Evolutionary conservation across 768 basidiomycete species (phyloP), one percentile per base, ranked within the genome.

Genomic region (Sporobolomyces roseus): DNA sequence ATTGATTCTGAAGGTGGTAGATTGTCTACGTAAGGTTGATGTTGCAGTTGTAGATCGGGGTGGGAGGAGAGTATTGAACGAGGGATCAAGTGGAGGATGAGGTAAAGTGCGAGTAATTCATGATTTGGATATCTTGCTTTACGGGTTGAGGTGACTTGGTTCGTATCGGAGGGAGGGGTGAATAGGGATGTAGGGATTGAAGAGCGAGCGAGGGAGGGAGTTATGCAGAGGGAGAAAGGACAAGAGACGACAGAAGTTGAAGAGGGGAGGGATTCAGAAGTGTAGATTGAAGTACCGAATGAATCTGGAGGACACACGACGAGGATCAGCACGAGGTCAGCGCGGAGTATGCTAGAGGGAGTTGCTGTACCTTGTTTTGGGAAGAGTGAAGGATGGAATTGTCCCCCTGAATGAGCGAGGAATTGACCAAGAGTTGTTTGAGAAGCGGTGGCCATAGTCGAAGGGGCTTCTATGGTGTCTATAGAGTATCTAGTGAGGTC

Each of bases 1-100:
- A 94, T 81, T 60, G 82, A 80, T 3, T 81, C 78, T 0, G 82
- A 54, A 0, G 80, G 32, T 0, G 93, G 93, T 2, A 96, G 81
- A 12, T 83, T 84, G 27, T 83, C 79, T 32, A 91, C 76, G 77
- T 97, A 98, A 3, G 84, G 82, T 10, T 43, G 27, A 69, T 83
- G 82, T 9, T 46, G 29, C 36, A 81, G 76, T 12, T 56, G n/a
- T 16, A 66, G 51, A 9, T n/a, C 35, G 13, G 32, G 27, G 2
- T 53, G 8, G 4, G 27, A 2, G 12, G 36, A 12, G 17, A 41
- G 0, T 27, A 48, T 10, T 0, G 23, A 5, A 10, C 36, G 19
- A 8, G 63, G 41, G 7, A 76, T 36, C 74, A 73, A 75, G 62
- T 80, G 79, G 1, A 80, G 68, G 23, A 68, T 66, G 30, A 80